Conservation (phyloP, 345 rosid species). For the Acer negundo region DNA sequence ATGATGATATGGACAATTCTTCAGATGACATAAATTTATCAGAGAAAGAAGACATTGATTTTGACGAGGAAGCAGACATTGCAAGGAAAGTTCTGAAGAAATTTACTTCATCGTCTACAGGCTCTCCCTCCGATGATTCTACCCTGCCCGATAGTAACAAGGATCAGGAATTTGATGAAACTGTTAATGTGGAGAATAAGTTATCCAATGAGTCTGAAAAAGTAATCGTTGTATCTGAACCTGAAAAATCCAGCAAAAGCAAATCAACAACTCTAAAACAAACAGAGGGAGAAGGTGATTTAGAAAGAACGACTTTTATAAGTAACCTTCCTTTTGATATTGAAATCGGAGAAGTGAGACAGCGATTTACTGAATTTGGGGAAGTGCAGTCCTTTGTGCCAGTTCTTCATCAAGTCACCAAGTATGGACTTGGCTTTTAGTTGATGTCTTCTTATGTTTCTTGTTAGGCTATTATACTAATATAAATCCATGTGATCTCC, state of each 20-base stretch:
- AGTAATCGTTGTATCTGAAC: constrained; percentile 31
- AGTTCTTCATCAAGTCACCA: constrained; percentile 85
- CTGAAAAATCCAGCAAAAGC: constrained; percentile 41
- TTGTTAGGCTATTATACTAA: not conserved
- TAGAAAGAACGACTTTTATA: constrained; percentile 72
- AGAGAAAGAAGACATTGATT: constrained; percentile 47
- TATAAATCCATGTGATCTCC: not conserved
- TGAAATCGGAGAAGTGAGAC: constrained; percentile 68
- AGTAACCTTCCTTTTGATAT: constrained; percentile 87
- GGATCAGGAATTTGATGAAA: constrained; percentile 32
- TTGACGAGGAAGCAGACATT: constrained; percentile 79
- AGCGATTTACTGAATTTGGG: constrained; percentile 75
- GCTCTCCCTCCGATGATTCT: constrained; percentile 38
- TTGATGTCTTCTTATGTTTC: constrained; percentile 11
- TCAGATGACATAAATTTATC: constrained; percentile 35
- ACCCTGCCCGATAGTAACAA: constrained; percentile 24
- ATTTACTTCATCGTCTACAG: constrained; percentile 49
- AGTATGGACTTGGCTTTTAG: constrained; percentile 43
- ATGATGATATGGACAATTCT: constrained; percentile 33
- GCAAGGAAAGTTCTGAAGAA: constrained; percentile 73
- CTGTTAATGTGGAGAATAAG: constrained; percentile 28
- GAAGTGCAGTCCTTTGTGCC: constrained; percentile 69
- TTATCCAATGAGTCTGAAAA: constrained; percentile 31
- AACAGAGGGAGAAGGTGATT: constrained; percentile 54
- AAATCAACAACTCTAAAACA: constrained; percentile 37